Evolutionary conservation across 2,329 filamentous ascomycete genomes (phyloP).

Genomic region (Colletotrichum tabaci): DNA sequence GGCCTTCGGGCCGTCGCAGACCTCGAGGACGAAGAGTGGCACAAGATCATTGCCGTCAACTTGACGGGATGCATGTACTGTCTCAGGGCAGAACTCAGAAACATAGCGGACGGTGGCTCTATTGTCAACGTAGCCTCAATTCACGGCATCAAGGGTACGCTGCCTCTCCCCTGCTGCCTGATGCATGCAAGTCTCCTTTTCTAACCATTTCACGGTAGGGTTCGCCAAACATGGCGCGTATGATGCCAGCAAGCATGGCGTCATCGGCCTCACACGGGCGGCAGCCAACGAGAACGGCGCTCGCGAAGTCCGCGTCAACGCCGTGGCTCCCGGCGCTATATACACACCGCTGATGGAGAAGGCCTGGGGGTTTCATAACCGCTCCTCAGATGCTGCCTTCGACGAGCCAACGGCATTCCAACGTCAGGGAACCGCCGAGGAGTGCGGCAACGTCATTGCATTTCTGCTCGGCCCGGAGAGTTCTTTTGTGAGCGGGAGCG

Average conservation of each 20-base stretch:
- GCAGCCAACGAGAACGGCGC: constrained; percentile 58
- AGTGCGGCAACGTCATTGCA: constrained; percentile 61
- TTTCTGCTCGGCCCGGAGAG: constrained; percentile 64
- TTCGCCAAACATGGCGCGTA: constrained; percentile 55
- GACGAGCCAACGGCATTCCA: constrained; percentile 59
- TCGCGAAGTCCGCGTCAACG: constrained; percentile 62
- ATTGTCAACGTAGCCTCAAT: constrained; percentile 73
- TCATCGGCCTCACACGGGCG: constrained; percentile 54
- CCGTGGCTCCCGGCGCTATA: constrained; percentile 63
- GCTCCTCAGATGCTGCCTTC: constrained; percentile 56
- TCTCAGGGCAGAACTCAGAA: constrained; percentile 60
- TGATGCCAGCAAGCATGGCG: constrained; percentile 57
- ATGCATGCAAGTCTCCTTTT: neutral
- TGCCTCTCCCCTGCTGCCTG: neutral
- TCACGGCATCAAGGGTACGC: constrained; percentile 58
- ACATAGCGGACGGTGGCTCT: constrained; percentile 65
- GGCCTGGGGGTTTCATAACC: constrained; percentile 53
- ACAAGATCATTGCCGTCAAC: constrained; percentile 64
- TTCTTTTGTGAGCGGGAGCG: constrained; percentile 61
- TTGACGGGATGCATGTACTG: constrained; percentile 68
- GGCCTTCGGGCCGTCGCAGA: constrained; percentile 57
- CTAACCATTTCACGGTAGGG: constrained; percentile 43
- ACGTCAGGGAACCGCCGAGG: constrained; percentile 63
- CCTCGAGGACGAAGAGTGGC: constrained; percentile 63
- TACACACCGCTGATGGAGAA: constrained; percentile 64